Conservation (phyloP, 73 alveolate genomes). For the Blepharisma japonicum region DNA sequence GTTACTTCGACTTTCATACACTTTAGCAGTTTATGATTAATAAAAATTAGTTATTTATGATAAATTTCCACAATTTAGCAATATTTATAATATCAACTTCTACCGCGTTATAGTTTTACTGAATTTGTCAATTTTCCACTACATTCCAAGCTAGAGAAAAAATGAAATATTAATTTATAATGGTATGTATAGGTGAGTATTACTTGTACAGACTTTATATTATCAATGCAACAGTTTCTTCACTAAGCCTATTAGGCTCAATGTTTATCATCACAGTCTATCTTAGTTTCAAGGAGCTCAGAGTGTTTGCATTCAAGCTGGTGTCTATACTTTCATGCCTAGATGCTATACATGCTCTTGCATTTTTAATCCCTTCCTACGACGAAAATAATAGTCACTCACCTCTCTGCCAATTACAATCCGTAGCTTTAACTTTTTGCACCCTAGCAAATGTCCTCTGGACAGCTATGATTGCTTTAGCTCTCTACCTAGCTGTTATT, state of each 20-base stretch:
- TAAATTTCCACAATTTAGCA: too few relatives aligned
- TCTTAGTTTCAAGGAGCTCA: neutral
- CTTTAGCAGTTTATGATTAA: too few relatives aligned
- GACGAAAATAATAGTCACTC: neutral
- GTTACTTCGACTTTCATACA: too few relatives aligned
- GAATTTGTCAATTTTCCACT: too few relatives aligned
- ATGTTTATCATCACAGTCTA: neutral
- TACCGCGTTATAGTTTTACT: too few relatives aligned
- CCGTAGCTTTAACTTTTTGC: neutral
- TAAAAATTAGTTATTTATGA: too few relatives aligned
- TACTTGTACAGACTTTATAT: too few relatives aligned
- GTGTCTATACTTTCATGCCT: neutral
- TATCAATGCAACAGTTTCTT: neutral
- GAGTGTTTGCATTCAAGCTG: slow-evolving; percentile 17
- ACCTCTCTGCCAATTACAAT: neutral
- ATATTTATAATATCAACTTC: too few relatives aligned
- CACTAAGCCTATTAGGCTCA: slow-evolving; percentile 24
- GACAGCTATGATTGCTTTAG: slow-evolving; percentile 5
- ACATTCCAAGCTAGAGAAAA: too few relatives aligned
- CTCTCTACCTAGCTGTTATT: neutral
- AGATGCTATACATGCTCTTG: neutral
- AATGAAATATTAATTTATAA: too few relatives aligned
- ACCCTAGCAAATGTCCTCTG: neutral
- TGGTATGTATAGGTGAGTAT: too few relatives aligned
- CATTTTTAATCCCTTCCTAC: neutral